Evolutionary conservation across 2,329 filamentous ascomycete genomes (phyloP).

Genomic region (Calonectria pseudoturangicola): DNA sequence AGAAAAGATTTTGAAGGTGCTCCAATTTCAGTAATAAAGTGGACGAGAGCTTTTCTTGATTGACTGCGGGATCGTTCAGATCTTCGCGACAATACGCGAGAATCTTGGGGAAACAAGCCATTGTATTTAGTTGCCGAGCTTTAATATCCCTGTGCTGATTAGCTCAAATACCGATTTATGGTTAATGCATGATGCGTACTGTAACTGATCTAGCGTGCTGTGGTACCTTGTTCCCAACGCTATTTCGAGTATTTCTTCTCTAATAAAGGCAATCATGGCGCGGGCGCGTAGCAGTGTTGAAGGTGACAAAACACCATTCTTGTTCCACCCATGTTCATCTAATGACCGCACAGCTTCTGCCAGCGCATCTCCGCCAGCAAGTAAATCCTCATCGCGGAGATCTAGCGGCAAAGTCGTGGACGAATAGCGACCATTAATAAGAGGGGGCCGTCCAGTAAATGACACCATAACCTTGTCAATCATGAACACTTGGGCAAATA

Average conservation of each 20-base stretch:
- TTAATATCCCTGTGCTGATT: conserved; percentile 59
- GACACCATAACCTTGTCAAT: conserved; percentile 62
- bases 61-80: conserved; percentile 57
- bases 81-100: conserved; percentile 63
- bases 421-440: conserved; percentile 42
- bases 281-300: conserved; percentile 68
- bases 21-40: conserved; percentile 69
- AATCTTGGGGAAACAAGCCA: conserved; percentile 61
- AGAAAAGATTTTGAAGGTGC: conserved; percentile 74
- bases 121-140: conserved; percentile 56
- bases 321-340: conserved; percentile 32
- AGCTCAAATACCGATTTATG: background rate
- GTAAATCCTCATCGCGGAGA: conserved; percentile 28
- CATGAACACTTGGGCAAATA: conserved; percentile 59
- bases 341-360: conserved; percentile 1
- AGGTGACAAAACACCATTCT: conserved; percentile 57
- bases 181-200: conserved; percentile 38
- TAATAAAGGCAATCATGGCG: conserved; percentile 68
- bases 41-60: conserved; percentile 61
- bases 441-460: conserved; percentile 65
- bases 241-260: conserved; percentile 76
- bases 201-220: conserved; percentile 43
- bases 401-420: conserved; percentile 33
- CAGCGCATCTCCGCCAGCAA: conserved; percentile 10
- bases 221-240: conserved; percentile 63